phyloP scores from a whole-genome alignment of 106 monocot species.

The Amphibolis antarctica region DNA sequence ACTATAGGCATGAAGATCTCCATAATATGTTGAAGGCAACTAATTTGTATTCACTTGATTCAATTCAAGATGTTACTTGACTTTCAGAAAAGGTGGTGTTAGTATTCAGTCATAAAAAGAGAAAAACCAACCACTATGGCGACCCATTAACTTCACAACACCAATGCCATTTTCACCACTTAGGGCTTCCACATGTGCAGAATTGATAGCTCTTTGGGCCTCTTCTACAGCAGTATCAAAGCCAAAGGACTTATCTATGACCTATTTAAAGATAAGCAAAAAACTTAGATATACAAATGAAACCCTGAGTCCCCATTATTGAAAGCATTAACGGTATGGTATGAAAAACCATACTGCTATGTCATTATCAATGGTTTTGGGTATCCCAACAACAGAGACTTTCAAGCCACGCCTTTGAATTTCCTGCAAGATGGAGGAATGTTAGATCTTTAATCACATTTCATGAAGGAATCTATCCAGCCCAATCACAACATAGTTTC shows the following conservation, averaged over 20 bases:
- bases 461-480: background rate
- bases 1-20: too few relatives aligned
- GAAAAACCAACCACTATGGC: slow-evolving; percentile 28
- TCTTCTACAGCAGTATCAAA: slow-evolving; percentile 32
- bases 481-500: background rate
- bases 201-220: slow-evolving; percentile 23
- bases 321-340: background rate
- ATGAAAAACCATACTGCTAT: slow-evolving; percentile 38
- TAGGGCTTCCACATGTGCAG: slow-evolving; percentile 28
- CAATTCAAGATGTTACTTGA: background rate
- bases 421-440: slow-evolving; percentile 26
- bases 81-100: background rate
- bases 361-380: slow-evolving; percentile 77
- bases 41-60: too few relatives aligned
- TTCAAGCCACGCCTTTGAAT: slow-evolving; percentile 48
- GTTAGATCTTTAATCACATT: background rate
- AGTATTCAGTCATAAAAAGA: background rate
- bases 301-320: background rate
- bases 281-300: background rate
- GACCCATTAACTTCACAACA: slow-evolving; percentile 35
- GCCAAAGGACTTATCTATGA: slow-evolving; percentile 31
- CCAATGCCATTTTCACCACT: slow-evolving; percentile 25
- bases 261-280: background rate
- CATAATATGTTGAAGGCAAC: too few relatives aligned
- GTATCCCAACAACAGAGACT: slow-evolving; percentile 60